Conservation (phyloP, 2,329 filamentous ascomycete genomes). For the Chaetomium sp. region DNA sequence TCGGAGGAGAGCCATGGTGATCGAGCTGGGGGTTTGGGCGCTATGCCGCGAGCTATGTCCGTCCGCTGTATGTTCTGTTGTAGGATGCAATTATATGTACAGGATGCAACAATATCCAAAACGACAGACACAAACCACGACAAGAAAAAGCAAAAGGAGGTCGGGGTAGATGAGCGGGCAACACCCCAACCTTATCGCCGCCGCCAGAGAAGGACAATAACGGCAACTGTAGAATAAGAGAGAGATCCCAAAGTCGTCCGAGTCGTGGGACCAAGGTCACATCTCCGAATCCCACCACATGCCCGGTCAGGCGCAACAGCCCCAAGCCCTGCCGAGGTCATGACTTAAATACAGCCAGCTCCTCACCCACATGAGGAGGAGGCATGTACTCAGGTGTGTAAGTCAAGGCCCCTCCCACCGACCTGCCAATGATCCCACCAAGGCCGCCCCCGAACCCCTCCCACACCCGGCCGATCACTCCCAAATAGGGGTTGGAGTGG, state of each 20-base stretch:
- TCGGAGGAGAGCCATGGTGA: slow-evolving; percentile 10
- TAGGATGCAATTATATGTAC: too few relatives aligned
- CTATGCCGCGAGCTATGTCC: too few relatives aligned
- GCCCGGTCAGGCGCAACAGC: background rate
- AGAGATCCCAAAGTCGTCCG: too few relatives aligned
- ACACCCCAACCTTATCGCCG: background rate
- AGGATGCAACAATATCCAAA: background rate
- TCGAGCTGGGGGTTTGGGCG: too few relatives aligned
- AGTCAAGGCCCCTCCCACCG: background rate
- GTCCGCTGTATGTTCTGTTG: too few relatives aligned
- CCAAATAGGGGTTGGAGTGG: background rate
- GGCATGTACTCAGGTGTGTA: background rate
- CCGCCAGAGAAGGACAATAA: background rate
- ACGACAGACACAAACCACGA: background rate
- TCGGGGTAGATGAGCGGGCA: background rate
- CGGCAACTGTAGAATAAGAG: background rate
- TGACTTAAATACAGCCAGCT: background rate
- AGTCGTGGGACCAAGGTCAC: background rate
- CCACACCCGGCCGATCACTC: background rate
- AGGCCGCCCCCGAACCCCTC: background rate
- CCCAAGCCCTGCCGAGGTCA: background rate
- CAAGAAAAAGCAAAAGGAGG: background rate
- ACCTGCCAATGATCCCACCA: too few relatives aligned
- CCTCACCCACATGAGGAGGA: too few relatives aligned
- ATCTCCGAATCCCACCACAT: background rate